phyloP scores from a whole-genome alignment of 257 asterid species.

The Linderniella brevidens region DNA sequence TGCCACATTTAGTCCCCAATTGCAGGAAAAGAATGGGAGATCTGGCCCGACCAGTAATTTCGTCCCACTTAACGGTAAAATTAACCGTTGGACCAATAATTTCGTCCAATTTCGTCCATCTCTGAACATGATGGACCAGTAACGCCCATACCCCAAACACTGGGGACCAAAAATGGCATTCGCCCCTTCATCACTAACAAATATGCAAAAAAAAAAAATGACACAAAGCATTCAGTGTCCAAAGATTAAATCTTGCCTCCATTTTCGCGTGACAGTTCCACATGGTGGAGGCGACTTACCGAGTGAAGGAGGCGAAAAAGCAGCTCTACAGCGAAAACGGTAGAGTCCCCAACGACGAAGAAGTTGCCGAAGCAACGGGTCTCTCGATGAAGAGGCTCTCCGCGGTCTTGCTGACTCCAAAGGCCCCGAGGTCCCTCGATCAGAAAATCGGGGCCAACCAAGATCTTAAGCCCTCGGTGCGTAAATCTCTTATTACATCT shows the following conservation, averaged over 20 bases:
- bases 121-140: too few relatives aligned
- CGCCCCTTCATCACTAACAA: too few relatives aligned
- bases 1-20: too few relatives aligned
- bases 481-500: constrained; percentile 5
- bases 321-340: constrained; percentile 55
- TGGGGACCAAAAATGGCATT: too few relatives aligned
- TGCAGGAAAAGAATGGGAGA: too few relatives aligned
- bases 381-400: constrained; percentile 74
- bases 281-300: constrained; percentile 85
- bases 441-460: constrained; percentile 68
- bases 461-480: constrained; percentile 68
- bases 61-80: too few relatives aligned
- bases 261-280: constrained; percentile 38
- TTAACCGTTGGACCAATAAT: too few relatives aligned
- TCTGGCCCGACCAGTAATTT: too few relatives aligned
- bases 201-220: too few relatives aligned
- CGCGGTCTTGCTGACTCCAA: constrained; percentile 71
- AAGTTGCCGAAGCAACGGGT: constrained; percentile 79
- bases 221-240: too few relatives aligned
- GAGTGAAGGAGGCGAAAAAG: constrained; percentile 90
- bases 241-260: not conserved
- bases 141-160: too few relatives aligned
- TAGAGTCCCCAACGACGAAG: constrained; percentile 53
- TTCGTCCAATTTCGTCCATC: too few relatives aligned
- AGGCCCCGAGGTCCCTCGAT: constrained; percentile 87